Base-by-base conservation (phyloP, 73 alveolate genomes). In the Paramecium sonneborni region DNA sequence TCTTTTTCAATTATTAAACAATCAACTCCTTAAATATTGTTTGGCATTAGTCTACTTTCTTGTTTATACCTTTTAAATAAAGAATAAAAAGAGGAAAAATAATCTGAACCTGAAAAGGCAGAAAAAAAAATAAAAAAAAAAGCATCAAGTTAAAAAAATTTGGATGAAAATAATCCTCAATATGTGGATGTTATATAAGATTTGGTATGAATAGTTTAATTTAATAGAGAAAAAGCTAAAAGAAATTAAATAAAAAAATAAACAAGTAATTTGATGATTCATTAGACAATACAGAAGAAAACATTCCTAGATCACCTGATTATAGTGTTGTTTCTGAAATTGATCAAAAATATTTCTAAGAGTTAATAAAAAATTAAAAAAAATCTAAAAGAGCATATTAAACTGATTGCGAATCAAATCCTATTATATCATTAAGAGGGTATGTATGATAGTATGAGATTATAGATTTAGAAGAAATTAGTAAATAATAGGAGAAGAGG, bases 271-370 rank as follows among this genome's bases (percentile, higher is more conserved):
- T 43, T 23, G 90, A 79, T 79, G 90, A 43, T 46, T 30, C 62
- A 14, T 10, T 46, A 10, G 76, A 79, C 55, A 23, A 37, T n/a
- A 79, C 90, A 0, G 90, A 79, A 46, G 90, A 79, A 23, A 26
- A 21, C 6, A 39, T 41, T 15, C 90, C 90, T 24, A 38, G 90
- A 39, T 79, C 90, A 39, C 90, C 90, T 41, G 90, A 79, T 79
- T 79, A 79, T 43, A 43, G 76, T 43, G 90, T 79, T 3, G 90
- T 79, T 44, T 43, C 55, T 5, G 90, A 79, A 34, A 34, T 79
- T 9, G 90, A 79, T 46, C 43, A 43, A 46, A 21, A 26, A 46
- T 79, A 37, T 48, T 79, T 79, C 14, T 39, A 2, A 46, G 90
- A 79, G 15, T 21, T 79, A 6, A 30, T 79, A 18, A 8, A 79